phyloP scores from a whole-genome alignment of 768 basidiomycete genomes.

The Flagelloscypha sp. region DNA sequence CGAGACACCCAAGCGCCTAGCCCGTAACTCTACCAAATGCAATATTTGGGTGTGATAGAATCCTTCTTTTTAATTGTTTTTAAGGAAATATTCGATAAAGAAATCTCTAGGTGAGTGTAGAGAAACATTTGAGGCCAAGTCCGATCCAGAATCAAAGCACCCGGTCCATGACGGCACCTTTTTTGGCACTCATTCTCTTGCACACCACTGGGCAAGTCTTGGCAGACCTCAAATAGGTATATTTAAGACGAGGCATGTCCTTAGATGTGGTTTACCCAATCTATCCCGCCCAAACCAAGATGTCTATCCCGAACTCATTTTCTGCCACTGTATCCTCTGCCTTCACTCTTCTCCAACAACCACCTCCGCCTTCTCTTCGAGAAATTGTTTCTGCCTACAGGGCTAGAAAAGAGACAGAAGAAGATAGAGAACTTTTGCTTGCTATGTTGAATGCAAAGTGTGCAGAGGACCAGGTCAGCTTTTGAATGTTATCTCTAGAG shows the following conservation, averaged over 20 bases:
- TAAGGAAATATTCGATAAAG: no score
- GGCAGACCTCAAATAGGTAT: not conserved
- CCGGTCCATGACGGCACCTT: no score
- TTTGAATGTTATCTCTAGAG: slow-evolving; percentile 6
- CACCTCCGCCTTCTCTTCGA: slow-evolving; percentile 72
- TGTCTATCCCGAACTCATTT: not conserved
- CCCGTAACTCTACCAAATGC: no score
- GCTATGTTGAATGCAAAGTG: slow-evolving; percentile 89
- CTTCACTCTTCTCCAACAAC: slow-evolving; percentile 29
- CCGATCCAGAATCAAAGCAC: no score
- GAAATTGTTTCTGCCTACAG: slow-evolving; percentile 85
- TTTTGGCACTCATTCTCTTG: no score
- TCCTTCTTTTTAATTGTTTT: no score
- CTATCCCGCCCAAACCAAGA: not conserved
- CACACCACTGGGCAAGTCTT: not conserved
- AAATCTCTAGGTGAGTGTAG: no score
- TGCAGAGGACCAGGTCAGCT: slow-evolving; percentile 82
- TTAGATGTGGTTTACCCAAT: not conserved
- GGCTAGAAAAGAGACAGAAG: slow-evolving; percentile 78
- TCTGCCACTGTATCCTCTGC: slow-evolving; percentile 15
- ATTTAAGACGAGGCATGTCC: not conserved
- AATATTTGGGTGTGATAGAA: no score
- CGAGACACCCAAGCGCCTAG: no score
- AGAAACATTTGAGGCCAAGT: no score
- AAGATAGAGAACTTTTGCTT: slow-evolving; percentile 86